Percentiles rank a stretch among this genome's conserved stretches.
Conservation (phyloP, 345 rosid species). For the Eucalyptus regnans region DNA sequence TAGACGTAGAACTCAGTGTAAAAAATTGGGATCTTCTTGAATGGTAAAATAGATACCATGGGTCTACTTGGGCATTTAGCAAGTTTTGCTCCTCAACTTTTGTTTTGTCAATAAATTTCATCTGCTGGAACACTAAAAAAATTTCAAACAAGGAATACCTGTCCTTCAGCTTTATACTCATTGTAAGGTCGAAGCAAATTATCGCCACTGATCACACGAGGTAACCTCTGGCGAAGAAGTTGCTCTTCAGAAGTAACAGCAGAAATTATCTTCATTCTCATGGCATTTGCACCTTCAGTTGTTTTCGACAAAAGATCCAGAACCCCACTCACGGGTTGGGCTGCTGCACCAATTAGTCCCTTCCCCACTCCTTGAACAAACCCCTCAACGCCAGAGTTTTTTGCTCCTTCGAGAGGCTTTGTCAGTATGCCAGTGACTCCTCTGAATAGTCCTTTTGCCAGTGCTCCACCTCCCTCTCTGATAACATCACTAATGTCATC, state of each 20-base stretch:
- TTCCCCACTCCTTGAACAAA: slow-evolving; percentile 98
- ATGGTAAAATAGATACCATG: background rate
- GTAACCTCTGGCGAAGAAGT: slow-evolving; percentile 86
- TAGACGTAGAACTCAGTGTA: background rate
- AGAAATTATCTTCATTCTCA: slow-evolving; percentile 95
- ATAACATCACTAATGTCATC: slow-evolving; percentile 93
- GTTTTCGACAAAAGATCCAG: slow-evolving; percentile 97
- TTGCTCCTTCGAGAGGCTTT: slow-evolving; percentile 98
- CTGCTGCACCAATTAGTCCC: slow-evolving; percentile 97
- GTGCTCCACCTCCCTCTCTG: slow-evolving; percentile 99
- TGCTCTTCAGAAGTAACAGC: slow-evolving; percentile 98
- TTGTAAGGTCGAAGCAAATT: slow-evolving; percentile 83
- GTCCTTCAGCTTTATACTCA: slow-evolving; percentile 86
- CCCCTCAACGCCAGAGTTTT: slow-evolving; percentile 92
- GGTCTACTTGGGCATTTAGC: background rate
- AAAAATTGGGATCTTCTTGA: background rate
- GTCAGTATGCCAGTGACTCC: slow-evolving; percentile 98
- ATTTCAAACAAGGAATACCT: slow-evolving; percentile 27
- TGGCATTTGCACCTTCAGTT: slow-evolving; percentile 99
- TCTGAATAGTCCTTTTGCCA: slow-evolving; percentile 93
- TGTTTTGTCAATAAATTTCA: background rate
- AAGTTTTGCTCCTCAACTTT: background rate
- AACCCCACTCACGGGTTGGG: slow-evolving; percentile 98
- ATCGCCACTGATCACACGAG: slow-evolving; percentile 87
- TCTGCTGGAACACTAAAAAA: background rate